phyloP scores from a whole-genome alignment of 805 yeast genomes.

The Starmera pachycereana region DNA sequence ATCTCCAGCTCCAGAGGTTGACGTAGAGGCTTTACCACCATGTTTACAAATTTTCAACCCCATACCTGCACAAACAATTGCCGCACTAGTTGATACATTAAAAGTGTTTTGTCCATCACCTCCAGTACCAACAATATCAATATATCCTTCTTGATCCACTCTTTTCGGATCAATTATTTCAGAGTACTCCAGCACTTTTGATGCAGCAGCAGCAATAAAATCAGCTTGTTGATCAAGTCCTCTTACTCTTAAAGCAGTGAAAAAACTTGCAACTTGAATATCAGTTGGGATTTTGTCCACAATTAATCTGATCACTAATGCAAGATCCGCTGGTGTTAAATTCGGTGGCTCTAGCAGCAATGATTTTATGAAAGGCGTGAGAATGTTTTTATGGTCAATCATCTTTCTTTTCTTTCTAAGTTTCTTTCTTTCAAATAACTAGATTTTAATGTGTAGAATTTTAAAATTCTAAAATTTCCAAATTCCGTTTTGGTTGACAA shows the following conservation, averaged over 20 bases:
- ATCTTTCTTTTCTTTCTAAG: too few species aligned
- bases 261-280: conserved; percentile 67
- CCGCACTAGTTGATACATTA: conserved; percentile 91
- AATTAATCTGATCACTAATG: conserved; percentile 49
- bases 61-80: conserved; percentile 91
- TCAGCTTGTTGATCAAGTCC: conserved; percentile 76
- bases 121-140: conserved; percentile 97
- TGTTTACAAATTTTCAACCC: conserved; percentile 77
- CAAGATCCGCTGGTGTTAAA: conserved; percentile 54
- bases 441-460: too few species aligned
- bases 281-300: conserved; percentile 53
- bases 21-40: conserved; percentile 96
- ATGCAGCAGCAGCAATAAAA: conserved; percentile 79
- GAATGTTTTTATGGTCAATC: conserved; percentile 1
- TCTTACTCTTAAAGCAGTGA: conserved; percentile 63
- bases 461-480: too few species aligned
- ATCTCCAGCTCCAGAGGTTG: conserved; percentile 91
- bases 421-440: too few species aligned
- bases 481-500: not conserved
- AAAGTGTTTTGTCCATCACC: conserved; percentile 98
- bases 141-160: conserved; percentile 41
- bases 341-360: conserved; percentile 50
- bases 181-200: conserved; percentile 58
- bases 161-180: conserved; percentile 35
- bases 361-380: conserved; percentile 55